These are phyloP conservation scores for Metroxylon sagu DNA, from an alignment of 176 grass and related monocot species.

Conservation along the genomic window DNA sequence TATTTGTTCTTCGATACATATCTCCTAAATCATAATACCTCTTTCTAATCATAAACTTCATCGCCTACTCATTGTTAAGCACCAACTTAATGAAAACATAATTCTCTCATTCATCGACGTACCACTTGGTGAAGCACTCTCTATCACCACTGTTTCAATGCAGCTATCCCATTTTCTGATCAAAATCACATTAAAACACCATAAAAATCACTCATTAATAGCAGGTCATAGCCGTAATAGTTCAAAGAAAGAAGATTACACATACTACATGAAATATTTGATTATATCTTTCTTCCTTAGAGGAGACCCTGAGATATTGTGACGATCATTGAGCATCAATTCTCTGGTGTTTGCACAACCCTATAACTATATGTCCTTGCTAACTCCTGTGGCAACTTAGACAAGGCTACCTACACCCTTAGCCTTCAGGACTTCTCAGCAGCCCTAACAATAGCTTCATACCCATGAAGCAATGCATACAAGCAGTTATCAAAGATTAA, in stretches of 20 bases:
- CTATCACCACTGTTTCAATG: conserved; percentile 24
- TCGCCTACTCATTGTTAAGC: neutral
- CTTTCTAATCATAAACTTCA: neutral
- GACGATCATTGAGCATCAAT: conserved; percentile 63
- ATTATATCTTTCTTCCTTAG: conserved; percentile 42
- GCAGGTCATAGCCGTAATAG: neutral
- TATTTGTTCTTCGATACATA: too few relatives aligned
- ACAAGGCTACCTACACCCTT: neutral
- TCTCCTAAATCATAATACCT: too few relatives aligned
- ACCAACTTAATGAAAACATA: too few relatives aligned
- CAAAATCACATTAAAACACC: neutral
- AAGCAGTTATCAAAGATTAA: conserved; percentile 53
- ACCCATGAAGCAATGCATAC: neutral
- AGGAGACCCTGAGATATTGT: conserved; percentile 43
- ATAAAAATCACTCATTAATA: neutral
- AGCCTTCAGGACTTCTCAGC: neutral
- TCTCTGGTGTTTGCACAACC: conserved; percentile 12
- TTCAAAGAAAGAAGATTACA: neutral
- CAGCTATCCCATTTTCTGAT: conserved; percentile 34
- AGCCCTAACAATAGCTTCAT: conserved; percentile 2
- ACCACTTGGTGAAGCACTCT: neutral
- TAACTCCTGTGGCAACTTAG: conserved; percentile 12
- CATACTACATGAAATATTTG: conserved; percentile 48
- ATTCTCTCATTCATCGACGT: too few relatives aligned
- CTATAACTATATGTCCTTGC: neutral